These are phyloP conservation scores for Suillus variegatus DNA, from an alignment of 768 basidiomycete genomes.

Conservation along the genomic window DNA sequence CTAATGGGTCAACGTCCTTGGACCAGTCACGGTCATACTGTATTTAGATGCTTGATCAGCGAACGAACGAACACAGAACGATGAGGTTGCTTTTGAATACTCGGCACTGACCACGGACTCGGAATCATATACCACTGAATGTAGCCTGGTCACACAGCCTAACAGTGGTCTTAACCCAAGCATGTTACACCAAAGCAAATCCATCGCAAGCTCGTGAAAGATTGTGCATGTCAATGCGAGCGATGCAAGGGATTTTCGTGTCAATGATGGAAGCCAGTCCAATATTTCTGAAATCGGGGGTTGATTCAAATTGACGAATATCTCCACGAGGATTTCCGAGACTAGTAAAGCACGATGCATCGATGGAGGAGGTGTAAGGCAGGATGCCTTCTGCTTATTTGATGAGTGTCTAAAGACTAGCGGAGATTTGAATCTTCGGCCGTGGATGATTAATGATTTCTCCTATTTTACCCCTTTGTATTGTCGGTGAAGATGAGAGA, in stretches of 20 bases:
- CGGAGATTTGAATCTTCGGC: neutral
- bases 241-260: neutral
- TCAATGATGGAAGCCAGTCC: neutral
- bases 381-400: neutral
- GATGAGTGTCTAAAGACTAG: neutral
- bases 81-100: neutral
- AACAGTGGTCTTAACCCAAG: neutral
- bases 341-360: neutral
- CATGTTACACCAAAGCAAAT: slow-evolving; percentile 5
- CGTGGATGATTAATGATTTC: too few species aligned
- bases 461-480: too few species aligned
- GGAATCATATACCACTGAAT: neutral
- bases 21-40: neutral
- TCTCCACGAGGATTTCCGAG: neutral
- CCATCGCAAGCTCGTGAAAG: slow-evolving; percentile 8
- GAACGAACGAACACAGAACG: neutral
- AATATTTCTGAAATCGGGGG: neutral
- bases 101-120: neutral
- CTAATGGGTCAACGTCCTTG: neutral
- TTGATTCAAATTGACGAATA: neutral
- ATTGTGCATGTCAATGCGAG: slow-evolving; percentile 9
- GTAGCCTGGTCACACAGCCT: neutral
- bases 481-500: too few species aligned
- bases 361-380: neutral
- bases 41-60: neutral